Base-by-base conservation (phyloP, 768 basidiomycete genomes). In the Lactifluus rugatus region DNA sequence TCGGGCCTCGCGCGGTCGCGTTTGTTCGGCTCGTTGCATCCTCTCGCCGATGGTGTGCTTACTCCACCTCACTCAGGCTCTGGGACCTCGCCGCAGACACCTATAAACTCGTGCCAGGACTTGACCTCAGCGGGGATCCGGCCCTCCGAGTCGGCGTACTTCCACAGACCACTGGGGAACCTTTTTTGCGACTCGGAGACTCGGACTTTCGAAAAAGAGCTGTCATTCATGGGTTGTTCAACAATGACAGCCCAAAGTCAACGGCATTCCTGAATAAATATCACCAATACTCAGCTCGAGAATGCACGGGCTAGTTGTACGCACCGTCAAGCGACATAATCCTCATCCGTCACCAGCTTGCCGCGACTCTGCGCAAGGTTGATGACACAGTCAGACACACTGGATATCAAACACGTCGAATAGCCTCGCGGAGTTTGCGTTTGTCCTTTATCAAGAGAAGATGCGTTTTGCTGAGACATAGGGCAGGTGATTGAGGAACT, bases 381-480 rank as follows among this genome's bases (percentile, higher is more conserved):
- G 73, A 98, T 83, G n/a, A n/a, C n/a, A n/a, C n/a, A n/a, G n/a
- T n/a, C n/a, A n/a, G 44, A 99, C 96, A 48, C 84, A 86, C 67
- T 93, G 87, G 65, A 99, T 95, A 64, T 97, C 90, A 70, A 87
- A 87, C 71, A 94, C 89, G 70, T 92, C 89, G 62, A 91, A 94
- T 13, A 95, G n/a, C 95, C 69, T 93, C 87, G 36, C 91, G 86
- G 16, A 98, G 77, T 71, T 90, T 93, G 48, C 96, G 80, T 78
- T 99, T 98, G 74, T 99, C 96, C 62, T 89, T 85, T 50, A 87
- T 88, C 5, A 95, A 96, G 85, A 99, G 95, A 93, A 83, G 67
- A 99, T 97, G 58, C 87, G 85, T 76, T 92, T 88, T 54, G 83
- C 89, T 11, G 74, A 72, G 21, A 96, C 81, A 67, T 93, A 85